Conservation (phyloP, 169 alveolate species). For the Plasmodium berghei region DNA sequence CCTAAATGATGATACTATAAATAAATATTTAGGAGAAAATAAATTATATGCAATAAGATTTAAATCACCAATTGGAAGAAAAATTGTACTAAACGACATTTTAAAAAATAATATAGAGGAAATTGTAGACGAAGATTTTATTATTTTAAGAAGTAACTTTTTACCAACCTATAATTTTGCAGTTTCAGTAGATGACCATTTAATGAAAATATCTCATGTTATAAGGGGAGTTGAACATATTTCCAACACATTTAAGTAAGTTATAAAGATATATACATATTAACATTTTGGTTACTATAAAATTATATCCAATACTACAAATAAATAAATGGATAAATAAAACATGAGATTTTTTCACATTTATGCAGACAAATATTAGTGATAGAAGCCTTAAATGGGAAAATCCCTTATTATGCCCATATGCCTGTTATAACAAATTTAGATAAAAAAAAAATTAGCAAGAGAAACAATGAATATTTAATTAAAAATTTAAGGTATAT, state of each 20-base stretch:
- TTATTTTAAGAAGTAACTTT: slow-evolving; percentile 81
- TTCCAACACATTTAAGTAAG: slow-evolving; percentile 82
- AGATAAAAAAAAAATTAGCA: slow-evolving; percentile 77
- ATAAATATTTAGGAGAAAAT: slow-evolving; percentile 4
- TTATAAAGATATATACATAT: not conserved
- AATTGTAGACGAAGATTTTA: slow-evolving; percentile 81
- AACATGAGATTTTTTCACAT: not conserved
- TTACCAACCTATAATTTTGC: slow-evolving; percentile 89
- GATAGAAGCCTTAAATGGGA: slow-evolving; percentile 74
- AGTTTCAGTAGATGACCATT: slow-evolving; percentile 86
- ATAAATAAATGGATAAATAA: too few species aligned
- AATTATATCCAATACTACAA: not conserved
- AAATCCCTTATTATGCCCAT: slow-evolving; percentile 77
- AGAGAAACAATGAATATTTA: slow-evolving; percentile 73
- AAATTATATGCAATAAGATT: slow-evolving; percentile 55
- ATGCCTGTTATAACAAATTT: slow-evolving; percentile 63
- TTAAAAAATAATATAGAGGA: slow-evolving; percentile 51
- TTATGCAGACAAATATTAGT: slow-evolving; percentile 70
- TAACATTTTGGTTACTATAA: not conserved
- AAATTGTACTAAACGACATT: slow-evolving; percentile 52
- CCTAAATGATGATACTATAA: slow-evolving; percentile 18
- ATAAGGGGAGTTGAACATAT: slow-evolving; percentile 88
- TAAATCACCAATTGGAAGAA: slow-evolving; percentile 38
- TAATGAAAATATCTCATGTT: slow-evolving; percentile 86
- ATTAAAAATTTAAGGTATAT: slow-evolving; percentile 56